Evolutionary conservation across 2,329 filamentous ascomycete genomes (phyloP), one percentile per base, ranked within the genome.

Genomic region (Chaetomium sp.): DNA sequence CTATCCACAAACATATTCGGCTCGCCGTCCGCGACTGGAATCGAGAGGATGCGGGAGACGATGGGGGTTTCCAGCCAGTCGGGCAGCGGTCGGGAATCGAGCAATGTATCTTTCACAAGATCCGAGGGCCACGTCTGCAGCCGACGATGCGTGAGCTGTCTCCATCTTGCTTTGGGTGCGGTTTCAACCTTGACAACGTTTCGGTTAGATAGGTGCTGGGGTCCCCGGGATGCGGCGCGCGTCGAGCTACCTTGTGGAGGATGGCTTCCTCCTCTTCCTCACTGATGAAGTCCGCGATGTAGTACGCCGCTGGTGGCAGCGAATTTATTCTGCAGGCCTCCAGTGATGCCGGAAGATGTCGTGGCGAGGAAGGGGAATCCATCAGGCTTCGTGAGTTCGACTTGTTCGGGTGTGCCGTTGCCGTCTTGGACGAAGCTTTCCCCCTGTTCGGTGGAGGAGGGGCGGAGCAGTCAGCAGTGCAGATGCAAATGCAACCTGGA

Each of bases 61-160:
- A 96, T 80, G 2, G 92, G 92, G 0, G 84, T 79, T 42, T 83
- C 78, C 6, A 98, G 87, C 88, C 92, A 98, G 6, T 79, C 57
- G 16, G 94, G 93, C 7, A 98, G 81, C 7, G 88, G 83, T 2
- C 61, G 65, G 42, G 88, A 83, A 60, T 89, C 87, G 27, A 98
- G 82, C 1, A 99, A 85, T 19, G 86, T 90, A 75, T 97, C 85
- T 61, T 87, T 85, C 42, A 92, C 89, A 10, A 98, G 85, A 63
- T 92, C 86, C 2, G 91, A 95, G 1, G 94, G 95, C 84, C 93
- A 92, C 0, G 92, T 92, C 81, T 98, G 93, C 0, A 99, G 86
- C 50, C 94, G 89, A 62, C 95, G 90, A 76, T 93, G 92, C n/a
- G 90, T 87, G 62, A 99, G 88, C 57, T 90, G 84, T 67, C 92